Percentiles rank a stretch among this genome's conserved stretches.
These are phyloP conservation scores for Torulaspora globosa DNA, from an alignment of 1,139 yeast genomes.

Conservation along the genomic window DNA sequence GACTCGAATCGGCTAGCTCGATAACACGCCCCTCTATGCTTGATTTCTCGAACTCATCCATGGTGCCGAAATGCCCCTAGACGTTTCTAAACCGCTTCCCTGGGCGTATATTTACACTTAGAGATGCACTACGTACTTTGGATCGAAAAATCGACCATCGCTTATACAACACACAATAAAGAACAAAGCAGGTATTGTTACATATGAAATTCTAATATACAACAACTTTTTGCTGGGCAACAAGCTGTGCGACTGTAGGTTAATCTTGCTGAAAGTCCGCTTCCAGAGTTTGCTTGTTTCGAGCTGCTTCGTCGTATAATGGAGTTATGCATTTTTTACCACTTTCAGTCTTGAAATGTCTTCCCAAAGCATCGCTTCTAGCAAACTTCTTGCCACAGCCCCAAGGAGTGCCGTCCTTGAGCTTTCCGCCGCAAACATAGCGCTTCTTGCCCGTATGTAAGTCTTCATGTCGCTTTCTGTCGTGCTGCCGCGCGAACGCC, in stretches of 20 bases:
- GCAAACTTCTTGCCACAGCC: conserved; percentile 95
- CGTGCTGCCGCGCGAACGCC: conserved; percentile 95
- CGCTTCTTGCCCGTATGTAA: conserved; percentile 87
- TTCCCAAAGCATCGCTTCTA: conserved; percentile 87
- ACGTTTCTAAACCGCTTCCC: not conserved
- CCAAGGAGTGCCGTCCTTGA: conserved; percentile 57
- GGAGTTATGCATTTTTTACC: conserved; percentile 81
- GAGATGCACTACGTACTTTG: not conserved
- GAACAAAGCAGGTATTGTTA: conserved; percentile 6
- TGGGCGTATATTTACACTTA: not conserved
- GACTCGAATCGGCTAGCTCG: conserved; percentile 7
- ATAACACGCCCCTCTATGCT: conserved; percentile 9
- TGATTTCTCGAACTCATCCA: conserved; percentile 11
- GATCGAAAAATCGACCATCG: not conserved
- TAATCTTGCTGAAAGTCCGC: not conserved
- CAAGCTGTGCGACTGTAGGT: not conserved
- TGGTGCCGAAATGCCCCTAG: not conserved
- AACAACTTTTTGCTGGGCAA: not conserved
- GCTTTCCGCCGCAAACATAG: conserved; percentile 73
- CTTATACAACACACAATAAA: not conserved
- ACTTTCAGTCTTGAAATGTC: conserved; percentile 92
- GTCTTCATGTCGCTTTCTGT: conserved; percentile 88
- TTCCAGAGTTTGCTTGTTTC: conserved; percentile 30
- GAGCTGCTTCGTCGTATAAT: conserved; percentile 63
- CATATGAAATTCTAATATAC: conserved; percentile 2